Evolutionary conservation across 2,329 filamentous ascomycete genomes (phyloP), one percentile per base, ranked within the genome.

Genomic region (Apiospora hydei): DNA sequence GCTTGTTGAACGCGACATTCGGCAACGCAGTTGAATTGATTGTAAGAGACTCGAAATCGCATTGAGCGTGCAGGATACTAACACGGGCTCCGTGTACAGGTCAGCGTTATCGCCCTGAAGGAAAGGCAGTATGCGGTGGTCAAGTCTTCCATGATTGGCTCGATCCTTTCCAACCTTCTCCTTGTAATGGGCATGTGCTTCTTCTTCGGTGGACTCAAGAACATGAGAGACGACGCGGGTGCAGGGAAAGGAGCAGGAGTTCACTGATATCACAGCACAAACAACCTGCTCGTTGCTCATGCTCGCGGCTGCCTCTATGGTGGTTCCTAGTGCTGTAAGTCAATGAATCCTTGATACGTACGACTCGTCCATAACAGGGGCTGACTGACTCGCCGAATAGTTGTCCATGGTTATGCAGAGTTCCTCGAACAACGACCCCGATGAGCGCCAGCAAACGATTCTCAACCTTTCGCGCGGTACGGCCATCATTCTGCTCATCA

Each of bases 121-220:
- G 91, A 96, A 77, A 90, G 91, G 74, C 93, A 98, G 84, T 97
- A 98, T 80, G 92, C 96, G 78, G 95, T 98, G 75, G 96, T 98
- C n/a, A 96, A 98, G 84, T 93, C 96, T 26, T 97, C 94, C 75
- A 98, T 98, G 95, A 91, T 98, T 46, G 96, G 96, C 67, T 97
- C 94, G 79, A 97, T 98, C 77, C 87, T 98, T 51, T 98, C 96
- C 75, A 98, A 98, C 83, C 92, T 98, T 75, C 88, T 98, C 10
- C 90, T 98, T 30, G 96, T 95, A 67, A 88, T 95, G 80, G 92
- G 93, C 77, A 94, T 93, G 87, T 94, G 92, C 82, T 94, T 94
- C 84, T 85, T 95, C 75, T 88, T 93, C 71, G 93, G 93, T 71
- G 93, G 93, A 44, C 84, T 94, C 73, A 86, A 87, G 74, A 90